Conservation (phyloP, 805 yeast species). For the Myxozyma vanderwaltii region DNA sequence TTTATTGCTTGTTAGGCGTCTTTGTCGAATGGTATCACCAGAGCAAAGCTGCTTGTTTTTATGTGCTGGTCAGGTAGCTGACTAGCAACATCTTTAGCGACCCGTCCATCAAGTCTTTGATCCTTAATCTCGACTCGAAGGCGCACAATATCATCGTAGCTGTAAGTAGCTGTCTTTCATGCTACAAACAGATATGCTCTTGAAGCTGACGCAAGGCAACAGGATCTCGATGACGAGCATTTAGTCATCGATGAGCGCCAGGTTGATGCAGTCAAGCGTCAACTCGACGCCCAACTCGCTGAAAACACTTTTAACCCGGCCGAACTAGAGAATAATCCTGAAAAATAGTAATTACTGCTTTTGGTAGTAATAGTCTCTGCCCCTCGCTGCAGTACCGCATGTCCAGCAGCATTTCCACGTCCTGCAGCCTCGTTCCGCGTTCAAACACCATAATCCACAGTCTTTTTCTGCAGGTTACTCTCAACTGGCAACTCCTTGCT, state of each 20-base stretch:
- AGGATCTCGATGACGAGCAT: slow-evolving; percentile 92
- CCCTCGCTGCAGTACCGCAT: too few relatives aligned
- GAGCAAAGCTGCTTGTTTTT: not conserved
- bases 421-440: too few relatives aligned
- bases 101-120: slow-evolving; percentile 88
- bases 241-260: slow-evolving; percentile 75
- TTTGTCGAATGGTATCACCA: slow-evolving; percentile 42
- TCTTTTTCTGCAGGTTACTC: too few relatives aligned
- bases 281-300: slow-evolving; percentile 72
- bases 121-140: slow-evolving; percentile 76
- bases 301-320: slow-evolving; percentile 87
- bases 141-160: slow-evolving; percentile 70
- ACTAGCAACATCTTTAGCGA: slow-evolving; percentile 53
- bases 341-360: not conserved
- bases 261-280: slow-evolving; percentile 73
- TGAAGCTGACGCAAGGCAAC: slow-evolving; percentile 23
- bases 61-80: too few relatives aligned
- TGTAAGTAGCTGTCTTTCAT: slow-evolving; percentile 39
- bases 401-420: too few relatives aligned
- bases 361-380: not conserved
- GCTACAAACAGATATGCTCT: not conserved
- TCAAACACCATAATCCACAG: too few relatives aligned
- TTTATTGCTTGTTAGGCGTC: slow-evolving; percentile 39
- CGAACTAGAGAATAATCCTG: slow-evolving; percentile 43
- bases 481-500: too few relatives aligned